phyloP scores from a whole-genome alignment of 306 rosid genomes.

The Cicer pinnatifidum region DNA sequence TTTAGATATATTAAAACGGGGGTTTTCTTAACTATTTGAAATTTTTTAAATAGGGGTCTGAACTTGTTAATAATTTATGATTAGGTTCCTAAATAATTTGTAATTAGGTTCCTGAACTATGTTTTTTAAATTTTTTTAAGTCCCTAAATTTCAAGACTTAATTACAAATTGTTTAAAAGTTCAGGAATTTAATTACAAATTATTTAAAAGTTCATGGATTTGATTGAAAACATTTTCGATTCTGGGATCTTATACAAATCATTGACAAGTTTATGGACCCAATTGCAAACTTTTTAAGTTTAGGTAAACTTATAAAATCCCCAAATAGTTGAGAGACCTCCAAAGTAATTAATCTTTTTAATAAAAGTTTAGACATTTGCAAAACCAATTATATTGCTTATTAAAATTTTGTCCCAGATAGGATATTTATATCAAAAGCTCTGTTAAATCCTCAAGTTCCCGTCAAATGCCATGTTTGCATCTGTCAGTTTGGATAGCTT shows the following conservation, averaged over 20 bases:
- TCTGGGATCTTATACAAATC: neutral
- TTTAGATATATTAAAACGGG: neutral
- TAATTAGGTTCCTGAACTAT: neutral
- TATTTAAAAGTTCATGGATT: neutral
- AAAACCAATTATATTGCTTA: slow-evolving; percentile 1
- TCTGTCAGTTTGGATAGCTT: slow-evolving; percentile 2
- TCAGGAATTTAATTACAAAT: neutral
- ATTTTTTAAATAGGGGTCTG: neutral
- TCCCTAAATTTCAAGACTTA: neutral
- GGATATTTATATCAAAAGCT: slow-evolving; percentile 1
- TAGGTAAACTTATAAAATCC: neutral
- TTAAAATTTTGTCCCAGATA: neutral
- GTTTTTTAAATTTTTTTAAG: neutral
- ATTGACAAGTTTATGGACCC: neutral
- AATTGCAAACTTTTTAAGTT: neutral
- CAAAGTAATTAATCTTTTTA: neutral
- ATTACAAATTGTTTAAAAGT: neutral
- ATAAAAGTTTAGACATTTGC: neutral
- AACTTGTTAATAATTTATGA: neutral
- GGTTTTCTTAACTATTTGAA: neutral
- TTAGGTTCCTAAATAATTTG: neutral
- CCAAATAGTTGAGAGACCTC: neutral
- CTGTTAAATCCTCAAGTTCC: slow-evolving; percentile 7
- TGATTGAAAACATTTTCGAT: neutral
- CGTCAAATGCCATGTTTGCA: neutral